phyloP scores from a whole-genome alignment of 495 filamentous ascomycete genomes.

The Podospora sp. region DNA sequence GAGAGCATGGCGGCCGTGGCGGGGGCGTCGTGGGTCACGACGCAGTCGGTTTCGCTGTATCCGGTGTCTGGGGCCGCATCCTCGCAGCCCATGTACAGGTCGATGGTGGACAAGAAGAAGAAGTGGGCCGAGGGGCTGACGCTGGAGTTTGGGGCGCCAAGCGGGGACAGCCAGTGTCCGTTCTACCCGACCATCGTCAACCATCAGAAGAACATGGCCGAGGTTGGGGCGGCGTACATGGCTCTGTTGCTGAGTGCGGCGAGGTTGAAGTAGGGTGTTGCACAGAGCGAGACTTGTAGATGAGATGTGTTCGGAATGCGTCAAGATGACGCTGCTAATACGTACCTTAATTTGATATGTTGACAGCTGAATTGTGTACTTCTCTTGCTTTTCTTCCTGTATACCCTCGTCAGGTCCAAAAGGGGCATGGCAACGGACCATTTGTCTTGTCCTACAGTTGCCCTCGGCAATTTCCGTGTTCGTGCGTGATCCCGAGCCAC shows the following conservation, averaged over 20 bases:
- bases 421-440: no score
- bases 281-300: no score
- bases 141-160: slow-evolving; percentile 47
- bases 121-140: slow-evolving; percentile 44
- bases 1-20: slow-evolving; percentile 27
- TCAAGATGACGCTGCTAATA: no score
- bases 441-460: no score
- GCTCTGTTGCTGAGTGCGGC: slow-evolving; percentile 12
- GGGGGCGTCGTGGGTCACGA: slow-evolving; percentile 31
- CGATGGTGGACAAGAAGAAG: slow-evolving; percentile 16
- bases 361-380: no score
- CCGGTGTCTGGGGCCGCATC: slow-evolving; percentile 35
- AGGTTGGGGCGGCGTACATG: slow-evolving; percentile 10
- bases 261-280: slow-evolving; percentile 1
- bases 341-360: no score
- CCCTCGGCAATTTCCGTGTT: no score
- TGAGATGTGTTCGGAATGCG: no score
- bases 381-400: no score
- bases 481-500: no score
- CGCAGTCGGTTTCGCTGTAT: slow-evolving; percentile 39
- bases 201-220: not conserved
- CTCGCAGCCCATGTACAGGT: slow-evolving; percentile 18
- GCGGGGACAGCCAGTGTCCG: not conserved
- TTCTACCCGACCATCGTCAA: not conserved
- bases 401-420: no score